Evolutionary conservation across 2,329 filamentous ascomycete species (phyloP).

Genomic region (Xylaria sp.): DNA sequence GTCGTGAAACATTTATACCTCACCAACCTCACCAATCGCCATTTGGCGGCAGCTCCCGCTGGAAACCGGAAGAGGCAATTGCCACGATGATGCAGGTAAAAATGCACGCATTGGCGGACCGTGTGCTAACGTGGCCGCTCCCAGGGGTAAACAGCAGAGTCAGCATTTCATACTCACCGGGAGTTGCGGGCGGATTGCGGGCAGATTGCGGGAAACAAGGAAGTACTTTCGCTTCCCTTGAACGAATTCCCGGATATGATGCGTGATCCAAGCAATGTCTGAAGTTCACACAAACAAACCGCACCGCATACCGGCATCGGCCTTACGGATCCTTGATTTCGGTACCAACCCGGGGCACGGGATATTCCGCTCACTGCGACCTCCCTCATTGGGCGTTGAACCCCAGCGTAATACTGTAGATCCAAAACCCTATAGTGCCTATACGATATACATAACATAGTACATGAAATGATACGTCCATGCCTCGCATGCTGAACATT

Average conservation of each 20-base stretch:
- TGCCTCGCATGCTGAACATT: neutral
- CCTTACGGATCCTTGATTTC: conserved; percentile 20
- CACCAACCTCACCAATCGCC: conserved; percentile 22
- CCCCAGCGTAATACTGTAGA: neutral
- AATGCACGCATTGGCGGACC: conserved; percentile 19
- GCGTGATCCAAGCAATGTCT: neutral
- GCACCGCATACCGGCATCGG: conserved; percentile 22
- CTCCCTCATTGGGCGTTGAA: neutral
- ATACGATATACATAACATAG: neutral
- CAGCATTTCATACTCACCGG: conserved; percentile 5
- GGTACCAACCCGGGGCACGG: conserved; percentile 2
- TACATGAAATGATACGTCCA: neutral
- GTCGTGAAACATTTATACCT: conserved; percentile 18
- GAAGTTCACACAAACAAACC: neutral
- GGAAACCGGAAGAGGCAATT: conserved; percentile 5
- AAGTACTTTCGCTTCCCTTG: neutral
- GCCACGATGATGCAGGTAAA: conserved; percentile 10
- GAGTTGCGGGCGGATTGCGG: conserved; percentile 6
- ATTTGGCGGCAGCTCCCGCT: conserved; percentile 27
- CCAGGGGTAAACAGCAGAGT: conserved; percentile 12
- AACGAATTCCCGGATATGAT: neutral
- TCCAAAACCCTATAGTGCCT: neutral
- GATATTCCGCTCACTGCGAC: conserved; percentile 19
- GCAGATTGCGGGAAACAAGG: conserved; percentile 15
- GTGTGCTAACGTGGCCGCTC: conserved; percentile 13